Base-by-base conservation (phyloP, 768 basidiomycete genomes). In the Termitomyces sp. region DNA sequence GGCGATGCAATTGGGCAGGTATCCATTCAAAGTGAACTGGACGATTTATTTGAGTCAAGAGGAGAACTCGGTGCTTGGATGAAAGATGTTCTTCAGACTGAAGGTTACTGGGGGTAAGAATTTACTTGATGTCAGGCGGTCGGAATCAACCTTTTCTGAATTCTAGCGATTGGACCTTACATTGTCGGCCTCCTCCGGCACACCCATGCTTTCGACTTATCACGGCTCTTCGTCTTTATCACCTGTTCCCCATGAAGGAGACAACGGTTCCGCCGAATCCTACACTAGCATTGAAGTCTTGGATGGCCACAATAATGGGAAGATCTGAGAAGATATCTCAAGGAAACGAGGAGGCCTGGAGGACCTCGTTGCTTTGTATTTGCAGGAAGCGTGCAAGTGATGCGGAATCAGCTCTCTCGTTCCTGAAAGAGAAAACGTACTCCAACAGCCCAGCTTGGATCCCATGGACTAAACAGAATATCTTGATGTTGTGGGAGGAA, bases 51-150 rank as follows among this genome's bases (percentile, higher is more conserved):
- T 54, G 66, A 75, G 2, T 58, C 68, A 54, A 72, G 70, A 73
- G 77, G 61, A 50, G 60, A 41, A 46, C 56, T 79, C 7, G 79
- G 80, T 13, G 18, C 61, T 53, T 64, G 71, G 68, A 82, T 90
- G 71, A 79, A 77, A 63, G 71, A 75, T 5, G 63, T 80, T 0
- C 76, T 98, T 38, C 66, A 78, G 46, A 71, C 74, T 1, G 80
- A 87, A 63, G 84, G 84, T 2, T 98, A 96, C 68, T 96, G 92
- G 92, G 86, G 88, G 95, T 96, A 69, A 60, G 74, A 65, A 52
- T 60, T 49, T 41, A 46, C 22, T 43, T 32, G 7, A 10, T 30
- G 11, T 30, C 33, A 40, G 32, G 3, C 13, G 1, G n/a, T 24
- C 44, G 40, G 26, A 6, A 56, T 6, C 45, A 16, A 52, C 35